Evolutionary conservation across 1,284 basidiomycete genomes (phyloP), one percentile per base, ranked within the genome.

Genomic region (Cryptococcus maquisensis): DNA sequence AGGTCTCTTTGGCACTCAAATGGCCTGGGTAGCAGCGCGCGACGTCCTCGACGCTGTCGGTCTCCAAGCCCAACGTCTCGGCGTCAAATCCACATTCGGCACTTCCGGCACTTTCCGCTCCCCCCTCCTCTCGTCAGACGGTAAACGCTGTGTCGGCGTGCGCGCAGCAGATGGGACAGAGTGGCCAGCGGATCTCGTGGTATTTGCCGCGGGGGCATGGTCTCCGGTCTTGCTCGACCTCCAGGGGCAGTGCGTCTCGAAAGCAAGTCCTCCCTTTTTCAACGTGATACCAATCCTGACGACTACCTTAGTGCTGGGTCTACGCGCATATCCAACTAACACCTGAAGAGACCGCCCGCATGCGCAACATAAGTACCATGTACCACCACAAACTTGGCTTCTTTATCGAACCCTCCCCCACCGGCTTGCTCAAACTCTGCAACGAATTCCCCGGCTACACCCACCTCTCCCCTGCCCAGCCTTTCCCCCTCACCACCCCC

Each of bases 171-270:
- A 75, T 49, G 74, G 73, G 1, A 67, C 64, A 4, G 46, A 55
- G 26, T 64, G 68, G 50, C 13, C 35, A 1, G 71, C 69, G 6
- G 71, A 73, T 50, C 47, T 64, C 32, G 71, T 75, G 6, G 62
- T 77, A 16, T 57, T 77, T 18, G 72, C 72, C 4, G 60, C 70
- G 5, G 75, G 75, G 28, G 75, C 75, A 2, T 77, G 73, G 74
- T 68, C 67, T 12, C 69, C 71, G 6, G 54, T 57, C 1, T 51
- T 76, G 10, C 49, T 77, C 13, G 71, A 75, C 55, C 63, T 73
- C 6, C 51, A 73, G 32, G 73, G 64, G 1, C 74, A 75, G 51
- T 75, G 73, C 60, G 60, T 56, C 9, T 66, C 65, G 18, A 73
- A 73, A 60, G 56, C 54, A 44, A 47, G 51, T 42, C 13, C 9